A percentile compares a stretch with the other conserved stretches of the same genome.
Conservation (phyloP, 495 filamentous ascomycete species). For the Penicillium steckii region DNA sequence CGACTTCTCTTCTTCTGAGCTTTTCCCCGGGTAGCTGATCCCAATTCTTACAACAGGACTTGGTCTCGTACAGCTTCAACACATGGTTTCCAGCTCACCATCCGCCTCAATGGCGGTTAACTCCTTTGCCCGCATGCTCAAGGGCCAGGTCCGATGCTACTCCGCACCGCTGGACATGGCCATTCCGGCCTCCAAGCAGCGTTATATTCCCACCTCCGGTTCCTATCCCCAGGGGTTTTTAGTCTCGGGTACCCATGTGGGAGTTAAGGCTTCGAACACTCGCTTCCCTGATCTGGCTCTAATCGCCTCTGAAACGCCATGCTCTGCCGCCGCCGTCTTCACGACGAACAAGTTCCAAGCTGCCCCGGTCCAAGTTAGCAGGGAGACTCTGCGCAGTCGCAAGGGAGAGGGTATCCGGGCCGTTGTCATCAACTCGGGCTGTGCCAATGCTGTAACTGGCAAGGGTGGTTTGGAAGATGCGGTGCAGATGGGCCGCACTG, state of each 20-base stretch:
- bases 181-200: constrained; percentile 73
- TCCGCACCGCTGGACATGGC: constrained; percentile 60
- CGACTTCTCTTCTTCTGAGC: too few species aligned
- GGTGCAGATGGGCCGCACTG: constrained; percentile 70
- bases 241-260: constrained; percentile 84
- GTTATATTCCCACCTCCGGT: constrained; percentile 83
- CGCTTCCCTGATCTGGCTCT: constrained; percentile 86
- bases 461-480: constrained; percentile 91
- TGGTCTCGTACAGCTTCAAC: background rate
- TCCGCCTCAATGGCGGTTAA: constrained; percentile 34
- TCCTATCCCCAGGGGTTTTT: constrained; percentile 89
- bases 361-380: constrained; percentile 84
- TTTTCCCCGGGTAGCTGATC: too few species aligned
- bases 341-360: constrained; percentile 99
- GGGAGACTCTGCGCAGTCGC: constrained; percentile 62
- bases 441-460: constrained; percentile 96
- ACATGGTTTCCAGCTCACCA: constrained; percentile 32
- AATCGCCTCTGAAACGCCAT: constrained; percentile 82
- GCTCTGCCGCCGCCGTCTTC: constrained; percentile 91
- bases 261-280: constrained; percentile 90
- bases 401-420: constrained; percentile 70
- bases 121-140: constrained; percentile 40
- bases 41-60: too few species aligned
- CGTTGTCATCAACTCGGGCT: constrained; percentile 92
- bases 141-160: constrained; percentile 53